Conservation (phyloP, 805 yeast species). For the Wickerhamiella musiphila region DNA sequence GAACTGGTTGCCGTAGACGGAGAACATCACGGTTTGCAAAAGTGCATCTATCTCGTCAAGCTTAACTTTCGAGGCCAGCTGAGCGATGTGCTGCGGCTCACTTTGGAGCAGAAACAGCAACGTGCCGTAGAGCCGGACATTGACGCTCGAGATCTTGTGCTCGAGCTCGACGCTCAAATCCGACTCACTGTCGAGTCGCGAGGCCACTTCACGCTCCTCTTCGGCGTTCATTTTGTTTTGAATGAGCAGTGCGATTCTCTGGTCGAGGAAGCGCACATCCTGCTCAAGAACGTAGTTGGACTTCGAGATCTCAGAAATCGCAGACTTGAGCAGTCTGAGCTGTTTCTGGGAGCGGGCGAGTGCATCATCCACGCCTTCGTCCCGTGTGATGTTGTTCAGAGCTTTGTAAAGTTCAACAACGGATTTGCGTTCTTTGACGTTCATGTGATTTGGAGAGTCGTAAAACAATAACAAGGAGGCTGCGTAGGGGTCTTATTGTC, state of each 20-base stretch:
- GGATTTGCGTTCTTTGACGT: slow-evolving; percentile 17
- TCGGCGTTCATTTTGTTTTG: slow-evolving; percentile 24
- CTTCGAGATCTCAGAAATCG: slow-evolving; percentile 23
- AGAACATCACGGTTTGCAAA: slow-evolving; percentile 26
- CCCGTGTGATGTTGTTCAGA: slow-evolving; percentile 21
- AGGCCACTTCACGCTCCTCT: slow-evolving; percentile 22
- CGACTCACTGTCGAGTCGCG: slow-evolving; percentile 19
- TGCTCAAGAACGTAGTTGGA: slow-evolving; percentile 23
- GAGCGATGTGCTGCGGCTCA: slow-evolving; percentile 24
- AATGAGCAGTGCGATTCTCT: slow-evolving; percentile 24
- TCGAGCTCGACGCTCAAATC: no score
- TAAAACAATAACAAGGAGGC: no score
- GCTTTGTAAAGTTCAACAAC: slow-evolving; percentile 22
- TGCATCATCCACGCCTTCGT: slow-evolving; percentile 21
- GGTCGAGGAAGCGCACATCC: slow-evolving; percentile 24
- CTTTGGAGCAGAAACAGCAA: slow-evolving; percentile 23
- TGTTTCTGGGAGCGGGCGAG: slow-evolving; percentile 20
- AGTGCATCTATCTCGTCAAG: slow-evolving; percentile 24
- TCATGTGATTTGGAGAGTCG: no score
- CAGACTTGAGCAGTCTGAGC: slow-evolving; percentile 19
- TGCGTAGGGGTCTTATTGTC: no score
- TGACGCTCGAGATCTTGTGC: no score
- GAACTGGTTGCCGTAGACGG: slow-evolving; percentile 26
- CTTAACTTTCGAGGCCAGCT: slow-evolving; percentile 19
- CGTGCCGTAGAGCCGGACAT: slow-evolving; percentile 20